These are phyloP conservation scores for Dysphania ambrosioides DNA, from an alignment of 148 eudicot genomes.

Conservation along the genomic window DNA sequence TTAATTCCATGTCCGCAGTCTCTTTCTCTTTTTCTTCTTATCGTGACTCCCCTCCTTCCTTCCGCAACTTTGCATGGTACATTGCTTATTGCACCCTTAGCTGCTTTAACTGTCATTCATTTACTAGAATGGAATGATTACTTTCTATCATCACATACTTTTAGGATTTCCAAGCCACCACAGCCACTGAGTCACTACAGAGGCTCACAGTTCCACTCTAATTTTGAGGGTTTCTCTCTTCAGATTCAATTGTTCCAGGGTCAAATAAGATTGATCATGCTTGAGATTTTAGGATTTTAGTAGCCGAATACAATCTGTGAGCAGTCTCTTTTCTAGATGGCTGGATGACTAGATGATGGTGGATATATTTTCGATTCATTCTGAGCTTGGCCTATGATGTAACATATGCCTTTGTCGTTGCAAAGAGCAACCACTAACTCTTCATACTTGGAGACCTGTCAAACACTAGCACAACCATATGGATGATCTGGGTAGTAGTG, in stretches of 20 bases:
- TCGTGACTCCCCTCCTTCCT: no score
- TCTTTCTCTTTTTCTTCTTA: neutral
- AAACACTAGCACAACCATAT: no score
- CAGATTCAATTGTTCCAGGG: neutral
- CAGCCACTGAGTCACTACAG: neutral
- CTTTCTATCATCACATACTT: neutral
- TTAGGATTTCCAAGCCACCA: neutral
- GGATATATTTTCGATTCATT: no score
- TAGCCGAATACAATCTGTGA: neutral
- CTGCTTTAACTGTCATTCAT: neutral
- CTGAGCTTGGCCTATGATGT: no score
- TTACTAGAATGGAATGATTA: neutral
- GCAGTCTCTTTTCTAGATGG: no score
- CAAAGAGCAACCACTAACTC: no score
- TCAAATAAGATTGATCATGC: neutral
- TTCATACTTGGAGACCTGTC: no score
- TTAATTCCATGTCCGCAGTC: no score
- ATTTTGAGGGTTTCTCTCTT: neutral
- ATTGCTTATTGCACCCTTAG: no score
- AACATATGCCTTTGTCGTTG: no score
- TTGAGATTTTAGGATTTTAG: neutral
- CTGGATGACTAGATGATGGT: no score
- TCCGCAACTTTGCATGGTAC: no score
- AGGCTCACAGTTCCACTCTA: neutral
- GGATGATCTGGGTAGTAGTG: neutral